Evolutionary conservation across 257 asterid species (phyloP).

Genomic region (Jaltomata sinuosa): DNA sequence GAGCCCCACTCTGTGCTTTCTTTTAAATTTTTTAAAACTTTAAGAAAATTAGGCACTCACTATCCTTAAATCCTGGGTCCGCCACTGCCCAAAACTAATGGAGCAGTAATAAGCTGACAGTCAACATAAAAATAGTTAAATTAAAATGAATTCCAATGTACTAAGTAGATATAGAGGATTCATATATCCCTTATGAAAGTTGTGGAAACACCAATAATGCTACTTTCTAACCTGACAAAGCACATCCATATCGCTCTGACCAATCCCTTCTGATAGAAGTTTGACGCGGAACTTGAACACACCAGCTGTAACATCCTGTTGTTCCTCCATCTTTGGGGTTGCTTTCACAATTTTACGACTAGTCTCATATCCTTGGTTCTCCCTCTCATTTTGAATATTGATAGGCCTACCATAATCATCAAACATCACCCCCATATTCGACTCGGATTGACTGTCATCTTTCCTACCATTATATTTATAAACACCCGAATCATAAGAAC

Average conservation of each 20-base stretch:
- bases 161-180: background rate
- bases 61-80: too few species aligned
- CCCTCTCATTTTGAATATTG: constrained; percentile 33
- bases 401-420: constrained; percentile 96
- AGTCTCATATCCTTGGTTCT: constrained; percentile 19
- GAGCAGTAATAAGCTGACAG: background rate
- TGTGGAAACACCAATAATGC: background rate
- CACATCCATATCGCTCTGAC: constrained; percentile 72
- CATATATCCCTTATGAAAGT: background rate
- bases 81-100: background rate
- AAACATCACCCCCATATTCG: constrained; percentile 37
- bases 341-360: constrained; percentile 54
- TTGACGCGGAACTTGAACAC: constrained; percentile 71
- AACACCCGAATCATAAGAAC: constrained; percentile 39
- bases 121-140: background rate
- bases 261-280: constrained; percentile 69
- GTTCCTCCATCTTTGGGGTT: constrained; percentile 59
- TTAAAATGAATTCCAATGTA: too few species aligned
- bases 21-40: too few species aligned
- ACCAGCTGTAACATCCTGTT: constrained; percentile 48
- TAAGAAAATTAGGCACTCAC: too few species aligned
- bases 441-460: constrained; percentile 16
- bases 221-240: constrained; percentile 64
- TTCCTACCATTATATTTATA: constrained; percentile 49
- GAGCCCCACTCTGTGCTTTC: too few species aligned